Conservation (phyloP, 2,329 filamentous ascomycete species). For the Calonectria multiphialidica region DNA sequence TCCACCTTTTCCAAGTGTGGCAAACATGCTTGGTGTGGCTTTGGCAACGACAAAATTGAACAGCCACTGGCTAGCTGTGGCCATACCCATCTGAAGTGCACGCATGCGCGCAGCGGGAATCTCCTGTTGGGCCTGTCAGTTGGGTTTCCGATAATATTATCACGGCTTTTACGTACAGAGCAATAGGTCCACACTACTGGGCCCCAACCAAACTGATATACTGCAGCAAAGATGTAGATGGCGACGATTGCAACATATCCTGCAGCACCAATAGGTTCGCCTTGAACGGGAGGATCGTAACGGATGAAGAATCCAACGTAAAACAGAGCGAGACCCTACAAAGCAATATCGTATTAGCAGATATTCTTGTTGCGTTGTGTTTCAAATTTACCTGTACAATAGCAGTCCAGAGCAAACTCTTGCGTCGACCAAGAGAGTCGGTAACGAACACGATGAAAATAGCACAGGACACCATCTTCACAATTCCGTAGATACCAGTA, state of each 20-base stretch:
- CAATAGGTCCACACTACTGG: slow-evolving; percentile 21
- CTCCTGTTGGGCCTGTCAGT: not conserved
- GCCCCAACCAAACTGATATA: slow-evolving; percentile 24
- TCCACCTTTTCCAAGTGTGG: slow-evolving; percentile 12
- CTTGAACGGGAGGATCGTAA: slow-evolving; percentile 9
- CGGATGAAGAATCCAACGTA: slow-evolving; percentile 26
- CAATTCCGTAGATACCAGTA: slow-evolving; percentile 21
- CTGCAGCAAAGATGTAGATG: slow-evolving; percentile 16
- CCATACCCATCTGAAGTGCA: slow-evolving; percentile 27
- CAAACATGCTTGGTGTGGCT: slow-evolving; percentile 24
- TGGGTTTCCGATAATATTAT: rapidly evolving
- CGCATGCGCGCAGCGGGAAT: slow-evolving; percentile 28
- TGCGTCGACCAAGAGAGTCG: slow-evolving; percentile 19
- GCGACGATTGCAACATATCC: slow-evolving; percentile 24
- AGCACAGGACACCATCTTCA: slow-evolving; percentile 15
- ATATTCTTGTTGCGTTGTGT: not conserved
- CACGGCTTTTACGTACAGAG: not conserved
- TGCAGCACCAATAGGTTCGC: not conserved
- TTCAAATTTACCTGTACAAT: slow-evolving; percentile 20
- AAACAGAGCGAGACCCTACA: slow-evolving; percentile 20
- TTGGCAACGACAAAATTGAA: slow-evolving; percentile 31
- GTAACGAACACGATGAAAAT: slow-evolving; percentile 17
- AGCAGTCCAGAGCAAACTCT: slow-evolving; percentile 24
- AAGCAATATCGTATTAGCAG: not conserved
- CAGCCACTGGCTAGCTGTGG: slow-evolving; percentile 25